Evolutionary conservation across 106 monocot genomes (phyloP).

Genomic region (Dendrobium officinale): DNA sequence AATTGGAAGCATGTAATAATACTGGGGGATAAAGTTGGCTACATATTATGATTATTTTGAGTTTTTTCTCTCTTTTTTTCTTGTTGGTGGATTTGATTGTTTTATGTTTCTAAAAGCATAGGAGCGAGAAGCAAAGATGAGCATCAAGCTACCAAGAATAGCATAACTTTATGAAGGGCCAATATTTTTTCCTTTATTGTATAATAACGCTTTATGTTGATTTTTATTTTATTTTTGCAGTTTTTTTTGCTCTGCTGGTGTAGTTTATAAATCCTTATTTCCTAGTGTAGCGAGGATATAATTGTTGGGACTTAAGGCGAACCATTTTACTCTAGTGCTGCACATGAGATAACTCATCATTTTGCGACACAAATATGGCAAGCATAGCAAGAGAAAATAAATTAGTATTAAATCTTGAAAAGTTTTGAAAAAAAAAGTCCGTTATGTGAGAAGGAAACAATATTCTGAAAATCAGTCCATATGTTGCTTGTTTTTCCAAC

Average conservation of each 20-base stretch:
- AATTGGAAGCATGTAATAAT: too few species aligned
- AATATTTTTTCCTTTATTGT: too few species aligned
- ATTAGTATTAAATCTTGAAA: background rate
- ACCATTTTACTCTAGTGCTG: background rate
- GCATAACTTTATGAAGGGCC: too few species aligned
- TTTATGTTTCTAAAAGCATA: too few species aligned
- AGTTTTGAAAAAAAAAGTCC: background rate
- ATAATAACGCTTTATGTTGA: too few species aligned
- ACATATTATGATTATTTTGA: too few species aligned
- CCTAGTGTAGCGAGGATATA: background rate
- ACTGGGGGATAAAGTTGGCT: too few species aligned
- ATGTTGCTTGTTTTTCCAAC: background rate
- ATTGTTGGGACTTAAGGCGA: background rate
- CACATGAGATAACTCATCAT: background rate
- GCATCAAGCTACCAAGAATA: too few species aligned
- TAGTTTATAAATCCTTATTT: background rate
- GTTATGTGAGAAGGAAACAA: background rate
- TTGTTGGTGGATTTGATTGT: too few species aligned
- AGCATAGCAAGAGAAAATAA: background rate
- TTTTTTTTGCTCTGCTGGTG: background rate
- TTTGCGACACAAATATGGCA: background rate
- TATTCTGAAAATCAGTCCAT: background rate
- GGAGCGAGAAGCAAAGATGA: too few species aligned
- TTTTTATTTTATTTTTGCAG: too few species aligned
- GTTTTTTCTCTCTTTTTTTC: too few species aligned